These are phyloP conservation scores for Trichosporon faecale DNA, from an alignment of 1,284 basidiomycete species.

Conservation along the genomic window DNA sequence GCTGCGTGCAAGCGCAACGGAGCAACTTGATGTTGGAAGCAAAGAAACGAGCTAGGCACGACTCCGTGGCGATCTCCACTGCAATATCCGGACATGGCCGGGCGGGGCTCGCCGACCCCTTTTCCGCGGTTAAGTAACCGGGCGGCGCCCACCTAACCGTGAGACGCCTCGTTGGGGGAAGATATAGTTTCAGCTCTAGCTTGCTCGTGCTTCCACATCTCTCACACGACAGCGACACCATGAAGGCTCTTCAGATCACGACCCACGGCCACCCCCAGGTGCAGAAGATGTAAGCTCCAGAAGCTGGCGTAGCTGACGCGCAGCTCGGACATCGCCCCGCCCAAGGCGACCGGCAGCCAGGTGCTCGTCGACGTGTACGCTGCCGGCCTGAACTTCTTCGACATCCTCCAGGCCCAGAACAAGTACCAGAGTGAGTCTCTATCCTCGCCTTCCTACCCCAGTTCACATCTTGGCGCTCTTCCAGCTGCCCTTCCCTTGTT, in stretches of 20 bases:
- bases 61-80: background rate
- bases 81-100: background rate
- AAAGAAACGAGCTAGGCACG: background rate
- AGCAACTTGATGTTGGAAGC: background rate
- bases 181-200: background rate
- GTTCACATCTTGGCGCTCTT: too few relatives aligned
- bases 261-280: slow-evolving; percentile 70
- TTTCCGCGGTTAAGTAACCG: background rate
- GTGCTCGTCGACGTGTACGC: slow-evolving; percentile 75
- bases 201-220: background rate
- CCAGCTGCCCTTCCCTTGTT: too few relatives aligned
- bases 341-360: slow-evolving; percentile 60
- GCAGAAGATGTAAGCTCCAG: slow-evolving; percentile 56
- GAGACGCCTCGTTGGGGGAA: background rate
- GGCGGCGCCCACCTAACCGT: background rate
- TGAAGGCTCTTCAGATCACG: slow-evolving; percentile 75
- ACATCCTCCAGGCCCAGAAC: slow-evolving; percentile 75
- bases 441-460: too few relatives aligned
- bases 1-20: too few relatives aligned
- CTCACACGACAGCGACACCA: slow-evolving; percentile 39
- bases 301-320: background rate
- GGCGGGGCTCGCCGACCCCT: background rate
- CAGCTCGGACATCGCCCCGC: slow-evolving; percentile 58
- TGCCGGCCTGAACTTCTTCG: slow-evolving; percentile 46
- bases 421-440: slow-evolving; percentile 65